Base-by-base conservation (phyloP, 345 rosid genomes). In the Cochlearia excelsa region DNA sequence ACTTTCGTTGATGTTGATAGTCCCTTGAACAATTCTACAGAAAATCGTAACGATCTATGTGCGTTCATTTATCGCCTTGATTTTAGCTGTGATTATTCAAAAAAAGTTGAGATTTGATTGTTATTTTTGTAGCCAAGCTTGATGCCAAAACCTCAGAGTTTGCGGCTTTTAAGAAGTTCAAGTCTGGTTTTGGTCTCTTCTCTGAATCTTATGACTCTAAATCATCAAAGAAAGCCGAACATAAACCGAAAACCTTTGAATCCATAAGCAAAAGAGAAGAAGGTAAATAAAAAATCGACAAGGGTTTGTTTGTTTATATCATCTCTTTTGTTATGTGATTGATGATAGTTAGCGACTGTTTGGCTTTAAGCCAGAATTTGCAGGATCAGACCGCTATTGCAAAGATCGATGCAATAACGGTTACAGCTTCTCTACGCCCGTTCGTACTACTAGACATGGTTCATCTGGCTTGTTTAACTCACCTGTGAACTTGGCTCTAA, bases 91-190 rank as follows among this genome's bases (percentile, higher is more conserved):
- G 40, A 37, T 37, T 33, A 5, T 37, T 37, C 23, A 16, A 16
- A 37, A 8, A 41, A 16, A 42, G 42, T 50, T 63, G 65, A 70
- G 8, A 4, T 38, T 33, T 30, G 65, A 63, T 8, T 62, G 5
- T 54, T 52, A 50, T 27, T 29, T 37, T 6, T 4, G 5, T 3
- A 51, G 77, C 81, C 83, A 95, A 76, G 53, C 54, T 62, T 73
- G 79, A 71, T 40, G 81, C 97, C 5, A 86, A 84, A 68, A 86
- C 92, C 51, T 81, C 93, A 2, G 90, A 90, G 77, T 83, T 67
- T 57, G 92, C 93, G 10, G 86, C 79, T 73, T 86, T 86, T 53
- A 81, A 81, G 70, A 83, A 84, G 68, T 56, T 86, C 28, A 84
- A 84, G 75, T 80, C 76, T 27, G 52, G 55, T 40, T 74, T 75